Conservation (phyloP, 2,329 filamentous ascomycete genomes). For the Claviceps sp. region DNA sequence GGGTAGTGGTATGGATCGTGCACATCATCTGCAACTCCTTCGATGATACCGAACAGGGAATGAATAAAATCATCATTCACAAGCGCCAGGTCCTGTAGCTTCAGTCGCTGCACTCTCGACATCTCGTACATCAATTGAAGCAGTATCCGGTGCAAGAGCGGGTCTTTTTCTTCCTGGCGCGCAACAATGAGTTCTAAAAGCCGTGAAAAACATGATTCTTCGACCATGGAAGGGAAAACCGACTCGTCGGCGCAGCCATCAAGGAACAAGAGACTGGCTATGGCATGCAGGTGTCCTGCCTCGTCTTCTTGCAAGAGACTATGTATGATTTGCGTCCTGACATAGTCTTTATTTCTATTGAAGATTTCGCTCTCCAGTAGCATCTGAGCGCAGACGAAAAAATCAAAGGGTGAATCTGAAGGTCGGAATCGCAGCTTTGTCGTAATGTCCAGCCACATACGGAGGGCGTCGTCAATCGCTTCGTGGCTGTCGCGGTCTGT, state of each 20-base stretch:
- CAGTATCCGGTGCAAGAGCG: conserved; percentile 63
- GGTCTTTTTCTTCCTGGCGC: conserved; percentile 50
- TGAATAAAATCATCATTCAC: conserved; percentile 72
- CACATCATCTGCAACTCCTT: conserved; percentile 72
- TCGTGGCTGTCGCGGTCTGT: conserved; percentile 38
- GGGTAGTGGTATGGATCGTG: conserved; percentile 93
- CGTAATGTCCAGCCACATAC: conserved; percentile 70
- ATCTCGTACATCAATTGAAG: conserved; percentile 93
- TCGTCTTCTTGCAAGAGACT: conserved; percentile 80
- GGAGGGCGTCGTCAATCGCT: conserved; percentile 69
- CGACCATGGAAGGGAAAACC: conserved; percentile 77
- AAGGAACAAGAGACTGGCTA: conserved; percentile 72
- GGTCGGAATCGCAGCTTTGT: conserved; percentile 64
- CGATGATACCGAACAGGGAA: conserved; percentile 76
- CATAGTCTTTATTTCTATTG: conserved; percentile 62
- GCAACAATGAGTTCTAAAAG: conserved; percentile 69
- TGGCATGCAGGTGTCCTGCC: conserved; percentile 62
- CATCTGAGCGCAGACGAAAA: conserved; percentile 66
- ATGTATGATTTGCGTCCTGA: conserved; percentile 85
- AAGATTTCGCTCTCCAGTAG: conserved; percentile 69
- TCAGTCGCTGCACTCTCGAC: conserved; percentile 78
- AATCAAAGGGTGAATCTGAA: conserved; percentile 62
- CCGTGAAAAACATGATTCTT: conserved; percentile 70
- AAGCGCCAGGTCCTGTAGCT: conserved; percentile 59
- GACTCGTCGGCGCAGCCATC: conserved; percentile 69